phyloP scores from a whole-genome alignment of 805 yeast species.

The Barnettozyma sucrosica region DNA sequence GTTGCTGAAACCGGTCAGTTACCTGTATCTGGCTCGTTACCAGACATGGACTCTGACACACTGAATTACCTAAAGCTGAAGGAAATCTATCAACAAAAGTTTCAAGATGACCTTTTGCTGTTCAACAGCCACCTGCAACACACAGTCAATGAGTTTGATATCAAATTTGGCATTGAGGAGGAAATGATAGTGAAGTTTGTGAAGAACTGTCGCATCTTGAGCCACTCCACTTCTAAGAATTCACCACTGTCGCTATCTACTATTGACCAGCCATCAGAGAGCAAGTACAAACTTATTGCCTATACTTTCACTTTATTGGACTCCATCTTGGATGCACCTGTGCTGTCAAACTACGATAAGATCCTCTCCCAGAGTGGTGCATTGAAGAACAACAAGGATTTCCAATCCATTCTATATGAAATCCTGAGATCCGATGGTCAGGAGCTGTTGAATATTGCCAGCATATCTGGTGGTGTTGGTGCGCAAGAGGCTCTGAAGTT shows the following conservation, averaged over 20 bases:
- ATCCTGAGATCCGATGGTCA: conserved; percentile 35
- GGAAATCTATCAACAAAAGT: conserved; percentile 50
- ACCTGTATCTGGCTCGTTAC: conserved; percentile 72
- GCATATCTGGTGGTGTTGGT: conserved; percentile 79
- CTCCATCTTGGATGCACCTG: background rate
- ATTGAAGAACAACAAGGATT: conserved; percentile 26
- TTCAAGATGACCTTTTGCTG: conserved; percentile 39
- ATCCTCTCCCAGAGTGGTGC: background rate
- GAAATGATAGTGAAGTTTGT: conserved; percentile 42
- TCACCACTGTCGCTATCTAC: background rate
- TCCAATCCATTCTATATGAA: conserved; percentile 36
- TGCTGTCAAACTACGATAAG: background rate
- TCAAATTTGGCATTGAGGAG: conserved; percentile 24
- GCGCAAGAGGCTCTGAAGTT: conserved; percentile 80
- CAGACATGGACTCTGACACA: conserved; percentile 87
- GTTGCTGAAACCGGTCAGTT: conserved; percentile 37
- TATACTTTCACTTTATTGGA: background rate
- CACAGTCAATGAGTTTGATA: conserved; percentile 24
- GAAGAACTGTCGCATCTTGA: conserved; percentile 50
- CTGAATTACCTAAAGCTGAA: conserved; percentile 53
- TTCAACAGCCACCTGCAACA: conserved; percentile 33
- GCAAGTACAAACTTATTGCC: conserved; percentile 7
- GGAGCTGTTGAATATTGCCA: conserved; percentile 51
- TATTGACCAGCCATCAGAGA: background rate
- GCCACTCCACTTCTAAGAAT: conserved; percentile 8